Evolutionary conservation across 2,329 filamentous ascomycete genomes (phyloP).

Genomic region (Rhytidhysteron rufulum): DNA sequence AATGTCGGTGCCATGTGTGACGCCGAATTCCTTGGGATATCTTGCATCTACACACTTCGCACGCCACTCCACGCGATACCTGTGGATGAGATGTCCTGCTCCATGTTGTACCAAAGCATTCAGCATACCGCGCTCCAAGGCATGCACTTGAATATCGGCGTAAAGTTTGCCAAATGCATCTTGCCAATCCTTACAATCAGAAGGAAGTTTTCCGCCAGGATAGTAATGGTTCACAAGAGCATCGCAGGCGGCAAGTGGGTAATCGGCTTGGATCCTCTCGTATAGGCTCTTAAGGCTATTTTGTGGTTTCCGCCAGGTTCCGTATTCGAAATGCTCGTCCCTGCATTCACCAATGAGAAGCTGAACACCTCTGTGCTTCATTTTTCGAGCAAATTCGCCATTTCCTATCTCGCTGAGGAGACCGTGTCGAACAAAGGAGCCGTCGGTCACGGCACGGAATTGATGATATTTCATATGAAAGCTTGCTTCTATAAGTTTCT

Average conservation of each 20-base stretch:
- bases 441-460: conserved; percentile 53
- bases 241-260: conserved; percentile 43
- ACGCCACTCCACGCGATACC: conserved; percentile 55
- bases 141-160: conserved; percentile 55
- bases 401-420: conserved; percentile 47
- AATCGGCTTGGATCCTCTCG: conserved; percentile 50
- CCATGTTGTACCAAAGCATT: conserved; percentile 42
- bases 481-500: conserved; percentile 42
- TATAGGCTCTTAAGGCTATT: conserved; percentile 41
- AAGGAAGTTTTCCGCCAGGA: conserved; percentile 36
- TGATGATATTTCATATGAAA: conserved; percentile 46
- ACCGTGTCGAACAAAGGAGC: conserved; percentile 42
- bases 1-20: conserved; percentile 53
- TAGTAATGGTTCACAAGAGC: conserved; percentile 45
- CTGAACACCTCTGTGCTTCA: conserved; percentile 44
- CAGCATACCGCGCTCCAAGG: conserved; percentile 50
- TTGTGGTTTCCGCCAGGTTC: conserved; percentile 46
- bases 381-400: conserved; percentile 44
- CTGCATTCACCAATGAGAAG: conserved; percentile 54
- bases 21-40: conserved; percentile 48
- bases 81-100: conserved; percentile 43
- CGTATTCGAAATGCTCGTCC: conserved; percentile 53
- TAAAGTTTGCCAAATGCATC: conserved; percentile 54
- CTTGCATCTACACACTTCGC: conserved; percentile 43
- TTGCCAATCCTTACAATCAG: conserved; percentile 42